These are phyloP conservation scores for Mrakia blollopis DNA, from an alignment of 768 basidiomycete species.

Conservation along the genomic window DNA sequence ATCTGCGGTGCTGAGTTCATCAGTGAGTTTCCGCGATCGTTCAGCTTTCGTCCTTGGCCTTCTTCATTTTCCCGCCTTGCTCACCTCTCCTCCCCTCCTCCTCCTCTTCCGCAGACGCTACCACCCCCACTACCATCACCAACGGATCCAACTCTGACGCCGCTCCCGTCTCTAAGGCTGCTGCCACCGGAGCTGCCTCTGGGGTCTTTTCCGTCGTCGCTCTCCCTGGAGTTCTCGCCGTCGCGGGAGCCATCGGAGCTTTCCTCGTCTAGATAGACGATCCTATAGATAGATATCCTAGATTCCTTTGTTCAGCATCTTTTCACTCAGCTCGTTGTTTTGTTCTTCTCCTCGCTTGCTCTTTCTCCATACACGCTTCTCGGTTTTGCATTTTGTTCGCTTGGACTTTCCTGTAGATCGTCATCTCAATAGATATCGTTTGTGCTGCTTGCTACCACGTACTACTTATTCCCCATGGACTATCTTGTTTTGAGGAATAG, in stretches of 20 bases:
- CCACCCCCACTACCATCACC: background rate
- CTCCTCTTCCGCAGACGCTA: background rate
- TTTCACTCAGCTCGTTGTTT: background rate
- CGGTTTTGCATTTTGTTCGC: background rate
- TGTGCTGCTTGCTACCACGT: no score
- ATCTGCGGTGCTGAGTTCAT: constrained; percentile 4
- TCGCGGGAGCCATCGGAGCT: constrained; percentile 2
- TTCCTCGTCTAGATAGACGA: constrained; percentile 10
- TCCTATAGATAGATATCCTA: background rate
- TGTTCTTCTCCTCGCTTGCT: no score
- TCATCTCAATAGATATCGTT: background rate
- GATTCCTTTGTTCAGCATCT: background rate
- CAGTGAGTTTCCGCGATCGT: background rate
- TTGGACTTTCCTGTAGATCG: background rate
- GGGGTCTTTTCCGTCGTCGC: background rate
- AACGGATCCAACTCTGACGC: constrained; percentile 6
- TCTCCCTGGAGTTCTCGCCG: background rate
- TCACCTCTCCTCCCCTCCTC: background rate
- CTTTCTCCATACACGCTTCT: no score
- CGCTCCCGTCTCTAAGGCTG: background rate
- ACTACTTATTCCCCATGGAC: no score
- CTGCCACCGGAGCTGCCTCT: background rate
- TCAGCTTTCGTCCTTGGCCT: background rate
- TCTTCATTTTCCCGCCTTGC: no score
- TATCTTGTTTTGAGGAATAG: no score